Evolutionary conservation across 768 basidiomycete species (phyloP).

Genomic region (Lentinula sp.): DNA sequence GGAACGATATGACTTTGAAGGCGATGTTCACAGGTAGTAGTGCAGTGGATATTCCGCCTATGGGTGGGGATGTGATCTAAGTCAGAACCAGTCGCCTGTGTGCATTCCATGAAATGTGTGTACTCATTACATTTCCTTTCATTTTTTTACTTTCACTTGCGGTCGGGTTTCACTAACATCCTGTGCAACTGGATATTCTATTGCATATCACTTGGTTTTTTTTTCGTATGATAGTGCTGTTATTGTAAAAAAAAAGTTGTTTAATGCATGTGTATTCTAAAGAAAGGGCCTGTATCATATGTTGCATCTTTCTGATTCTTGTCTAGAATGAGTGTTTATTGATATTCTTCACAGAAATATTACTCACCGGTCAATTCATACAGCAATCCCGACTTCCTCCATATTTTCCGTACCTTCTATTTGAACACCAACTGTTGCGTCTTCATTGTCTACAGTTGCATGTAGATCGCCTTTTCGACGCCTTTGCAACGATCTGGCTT

Average conservation of each 20-base stretch:
- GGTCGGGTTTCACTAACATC: background rate
- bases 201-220: background rate
- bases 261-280: background rate
- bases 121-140: background rate
- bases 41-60: conserved; percentile 15
- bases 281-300: background rate
- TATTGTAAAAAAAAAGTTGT: background rate
- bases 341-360: no score
- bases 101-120: background rate
- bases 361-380: background rate
- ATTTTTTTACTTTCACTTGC: background rate
- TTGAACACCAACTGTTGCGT: background rate
- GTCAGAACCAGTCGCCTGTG: background rate
- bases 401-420: conserved; percentile 15
- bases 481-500: conserved; percentile 12
- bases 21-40: conserved; percentile 70
- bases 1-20: conserved; percentile 80
- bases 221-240: background rate
- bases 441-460: background rate
- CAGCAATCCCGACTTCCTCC: conserved; percentile 6
- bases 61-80: conserved; percentile 7
- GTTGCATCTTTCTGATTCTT: no score
- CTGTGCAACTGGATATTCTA: background rate
- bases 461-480: background rate
- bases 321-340: no score